These are phyloP conservation scores for Fusarium chuoi DNA, from an alignment of 2,329 filamentous ascomycete genomes.

Conservation along the genomic window DNA sequence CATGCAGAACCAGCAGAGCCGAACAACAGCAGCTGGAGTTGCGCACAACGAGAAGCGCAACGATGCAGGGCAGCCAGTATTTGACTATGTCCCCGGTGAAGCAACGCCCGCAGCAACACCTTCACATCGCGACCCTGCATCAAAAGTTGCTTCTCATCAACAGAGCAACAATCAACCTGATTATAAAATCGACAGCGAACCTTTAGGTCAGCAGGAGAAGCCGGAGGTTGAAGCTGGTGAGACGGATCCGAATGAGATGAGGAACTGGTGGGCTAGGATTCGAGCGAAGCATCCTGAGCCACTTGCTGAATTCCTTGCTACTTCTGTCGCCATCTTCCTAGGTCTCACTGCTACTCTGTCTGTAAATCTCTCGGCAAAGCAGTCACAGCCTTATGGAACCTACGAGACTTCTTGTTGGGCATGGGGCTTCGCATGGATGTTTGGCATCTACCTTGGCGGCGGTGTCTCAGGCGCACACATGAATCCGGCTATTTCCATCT, in stretches of 20 bases:
- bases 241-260: slow-evolving; percentile 24
- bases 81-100: slow-evolving; percentile 11
- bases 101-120: neutral
- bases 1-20: slow-evolving; percentile 9
- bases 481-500: slow-evolving; percentile 52
- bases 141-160: neutral
- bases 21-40: slow-evolving; percentile 7
- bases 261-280: slow-evolving; percentile 40
- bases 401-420: slow-evolving; percentile 41
- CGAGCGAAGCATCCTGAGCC: slow-evolving; percentile 36
- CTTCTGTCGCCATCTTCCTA: slow-evolving; percentile 27
- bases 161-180: slow-evolving; percentile 5
- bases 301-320: slow-evolving; percentile 38
- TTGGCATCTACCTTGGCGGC: slow-evolving; percentile 40
- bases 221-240: slow-evolving; percentile 22
- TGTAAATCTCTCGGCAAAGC: slow-evolving; percentile 29
- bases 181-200: slow-evolving; percentile 29
- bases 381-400: slow-evolving; percentile 20
- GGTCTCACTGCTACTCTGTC: slow-evolving; percentile 31
- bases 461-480: slow-evolving; percentile 46
- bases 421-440: slow-evolving; percentile 43
- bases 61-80: slow-evolving; percentile 19
- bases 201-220: slow-evolving; percentile 25
- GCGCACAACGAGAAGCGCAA: slow-evolving; percentile 16
- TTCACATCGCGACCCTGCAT: neutral